Conservation (phyloP, 495 filamentous ascomycete species). For the Friedmanniomyces simplex region DNA sequence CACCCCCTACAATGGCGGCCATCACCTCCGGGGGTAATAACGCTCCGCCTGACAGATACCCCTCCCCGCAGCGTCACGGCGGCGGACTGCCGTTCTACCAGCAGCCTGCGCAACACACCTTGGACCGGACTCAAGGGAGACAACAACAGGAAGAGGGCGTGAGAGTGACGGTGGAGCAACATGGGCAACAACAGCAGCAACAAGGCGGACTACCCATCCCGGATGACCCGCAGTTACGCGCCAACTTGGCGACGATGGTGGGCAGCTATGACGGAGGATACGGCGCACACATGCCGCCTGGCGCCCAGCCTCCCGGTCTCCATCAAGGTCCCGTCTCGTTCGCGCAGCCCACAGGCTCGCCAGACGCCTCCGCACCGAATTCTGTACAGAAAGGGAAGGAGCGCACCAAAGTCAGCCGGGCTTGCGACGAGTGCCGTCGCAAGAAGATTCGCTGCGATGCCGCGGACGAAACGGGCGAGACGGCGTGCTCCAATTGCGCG, state of each 20-base stretch:
- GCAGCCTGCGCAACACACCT: neutral
- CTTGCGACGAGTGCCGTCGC: constrained; percentile 88
- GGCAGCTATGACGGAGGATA: constrained; percentile 4
- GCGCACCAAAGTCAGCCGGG: constrained; percentile 82
- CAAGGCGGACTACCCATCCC: neutral
- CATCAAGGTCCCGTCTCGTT: neutral
- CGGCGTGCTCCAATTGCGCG: constrained; percentile 78
- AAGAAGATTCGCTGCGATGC: constrained; percentile 97
- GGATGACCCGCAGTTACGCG: constrained; percentile 15
- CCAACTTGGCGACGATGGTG: constrained; percentile 12
- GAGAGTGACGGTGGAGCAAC: neutral
- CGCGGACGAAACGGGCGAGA: constrained; percentile 62
- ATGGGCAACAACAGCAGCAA: neutral
- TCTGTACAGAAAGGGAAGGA: constrained; percentile 34
- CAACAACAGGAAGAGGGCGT: neutral
- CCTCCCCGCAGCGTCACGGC: constrained; percentile 5
- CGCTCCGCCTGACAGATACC: neutral
- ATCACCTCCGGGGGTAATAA: neutral
- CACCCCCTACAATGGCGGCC: neutral
- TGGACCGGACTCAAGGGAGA: neutral
- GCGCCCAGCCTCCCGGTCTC: neutral
- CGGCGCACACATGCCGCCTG: neutral
- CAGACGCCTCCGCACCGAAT: neutral
- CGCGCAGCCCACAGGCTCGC: constrained; percentile 1
- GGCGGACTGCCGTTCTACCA: constrained; percentile 14